phyloP scores from a whole-genome alignment of 306 rosid genomes.

The Begonia fuchsioides region DNA sequence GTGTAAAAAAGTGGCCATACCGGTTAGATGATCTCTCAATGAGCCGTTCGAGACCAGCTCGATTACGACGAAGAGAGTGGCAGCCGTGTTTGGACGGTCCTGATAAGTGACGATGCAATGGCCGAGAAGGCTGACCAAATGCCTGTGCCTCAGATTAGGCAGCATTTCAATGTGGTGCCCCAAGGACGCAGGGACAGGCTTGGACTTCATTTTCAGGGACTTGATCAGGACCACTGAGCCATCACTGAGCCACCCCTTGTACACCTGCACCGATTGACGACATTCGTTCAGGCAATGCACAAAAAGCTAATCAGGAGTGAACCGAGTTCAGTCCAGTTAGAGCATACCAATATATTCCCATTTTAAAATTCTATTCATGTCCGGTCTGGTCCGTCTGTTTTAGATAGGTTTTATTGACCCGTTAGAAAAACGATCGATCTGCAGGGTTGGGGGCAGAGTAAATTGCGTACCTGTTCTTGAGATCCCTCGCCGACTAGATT shows the following conservation, averaged over 20 bases:
- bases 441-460: conserved; percentile 1
- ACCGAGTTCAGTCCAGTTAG: no score
- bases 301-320: no score
- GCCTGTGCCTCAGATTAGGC: conserved; percentile 54
- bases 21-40: conserved; percentile 43
- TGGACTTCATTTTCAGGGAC: conserved; percentile 38
- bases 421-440: no score
- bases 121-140: conserved; percentile 80
- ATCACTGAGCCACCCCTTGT: conserved; percentile 54
- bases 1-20: conserved; percentile 15
- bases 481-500: conserved; percentile 42
- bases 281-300: no score
- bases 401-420: no score
- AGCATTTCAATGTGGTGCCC: conserved; percentile 37
- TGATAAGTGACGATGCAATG: conserved; percentile 37
- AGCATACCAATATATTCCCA: no score
- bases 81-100: conserved; percentile 39
- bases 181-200: conserved; percentile 21
- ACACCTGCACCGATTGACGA: conserved; percentile 23
- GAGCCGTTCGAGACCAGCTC: conserved; percentile 51
- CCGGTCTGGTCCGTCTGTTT: no score
- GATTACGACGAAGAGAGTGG: conserved; percentile 38
- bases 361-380: no score
- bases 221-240: conserved; percentile 49
- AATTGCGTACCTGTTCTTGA: conserved; percentile 42